Base-by-base conservation (phyloP, 2,329 filamentous ascomycete species). In the Colletotrichum truncatum region DNA sequence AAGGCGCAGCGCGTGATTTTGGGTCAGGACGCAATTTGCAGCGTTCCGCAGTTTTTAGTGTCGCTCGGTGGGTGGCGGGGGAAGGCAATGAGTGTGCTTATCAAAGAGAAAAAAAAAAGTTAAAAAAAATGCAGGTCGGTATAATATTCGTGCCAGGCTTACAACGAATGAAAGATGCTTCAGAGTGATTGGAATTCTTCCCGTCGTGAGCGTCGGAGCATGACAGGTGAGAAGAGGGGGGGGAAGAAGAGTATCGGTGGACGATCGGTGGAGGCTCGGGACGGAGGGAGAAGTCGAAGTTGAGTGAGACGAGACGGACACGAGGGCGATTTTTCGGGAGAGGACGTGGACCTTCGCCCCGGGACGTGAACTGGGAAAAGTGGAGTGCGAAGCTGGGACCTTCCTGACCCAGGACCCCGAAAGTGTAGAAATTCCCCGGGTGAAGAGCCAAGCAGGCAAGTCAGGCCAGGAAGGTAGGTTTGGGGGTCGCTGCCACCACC, bases 241-340 rank as follows among this genome's bases (percentile, higher is more conserved):
- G 12, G 10, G 38, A 14, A 9, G 38, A 18, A 39, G 59, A 49
- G 26, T 7, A n/a, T 21, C 11, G 16, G 26, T 48, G 45, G 28
- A 32, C 34, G 36, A 32, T 52, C 48, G 34, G 60, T 58, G 43
- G 60, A 45, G 60, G 43, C 7, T 30, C 49, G 51, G 57, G 16
- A 62, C 56, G 62, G 62, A 62, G 62, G 39, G 23, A 62, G 61
- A 61, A 26, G 25, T 41, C 36, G 56, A 62, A 39, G 57, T 34
- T 49, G 34, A 21, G 57, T 60, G 55, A 64, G 61, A 54, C 49
- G 56, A 64, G 61, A 54, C 61, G 56, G 56, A 65, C 62, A 62
- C 62, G 57, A 65, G 62, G n/a, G 62, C 62, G 62, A 62, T 55
- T 65, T 65, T 65, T 62, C 62, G 62, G 62, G n/a, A 45, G 45